Evolutionary conservation across 169 alveolate genomes (phyloP).

Genomic region (Perkinsus marinus): DNA sequence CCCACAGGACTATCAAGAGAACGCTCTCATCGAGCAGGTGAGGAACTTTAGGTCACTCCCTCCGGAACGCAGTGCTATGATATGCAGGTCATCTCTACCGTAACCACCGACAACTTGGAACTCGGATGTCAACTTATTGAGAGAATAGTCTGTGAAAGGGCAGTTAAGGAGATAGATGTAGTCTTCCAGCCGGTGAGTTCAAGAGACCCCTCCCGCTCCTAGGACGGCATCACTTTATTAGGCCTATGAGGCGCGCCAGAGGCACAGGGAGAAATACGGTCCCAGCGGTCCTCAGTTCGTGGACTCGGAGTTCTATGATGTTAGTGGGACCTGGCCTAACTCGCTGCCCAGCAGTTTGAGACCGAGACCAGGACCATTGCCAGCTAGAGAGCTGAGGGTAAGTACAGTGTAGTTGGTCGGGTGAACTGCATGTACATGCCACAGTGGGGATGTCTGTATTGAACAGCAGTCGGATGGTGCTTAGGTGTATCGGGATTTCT

Average conservation of each 20-base stretch:
- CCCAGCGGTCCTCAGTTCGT: neutral
- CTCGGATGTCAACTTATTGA: constrained; percentile 85
- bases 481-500: neutral
- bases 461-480: neutral
- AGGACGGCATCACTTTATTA: neutral
- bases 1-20: constrained; percentile 39
- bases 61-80: neutral
- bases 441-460: no score
- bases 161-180: constrained; percentile 63
- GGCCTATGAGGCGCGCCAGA: neutral
- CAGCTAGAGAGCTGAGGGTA: neutral
- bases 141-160: constrained; percentile 81
- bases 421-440: no score
- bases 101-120: constrained; percentile 72
- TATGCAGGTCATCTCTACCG: neutral
- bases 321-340: neutral
- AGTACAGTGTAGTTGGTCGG: neutral
- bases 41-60: neutral
- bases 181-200: neutral
- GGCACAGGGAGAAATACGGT: neutral
- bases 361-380: neutral
- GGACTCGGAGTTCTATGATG: neutral
- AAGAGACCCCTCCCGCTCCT: no score
- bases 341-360: neutral
- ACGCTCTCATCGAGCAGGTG: constrained; percentile 18